These are phyloP conservation scores for Darksidea phi DNA, from an alignment of 495 filamentous ascomycete species.

Conservation along the genomic window DNA sequence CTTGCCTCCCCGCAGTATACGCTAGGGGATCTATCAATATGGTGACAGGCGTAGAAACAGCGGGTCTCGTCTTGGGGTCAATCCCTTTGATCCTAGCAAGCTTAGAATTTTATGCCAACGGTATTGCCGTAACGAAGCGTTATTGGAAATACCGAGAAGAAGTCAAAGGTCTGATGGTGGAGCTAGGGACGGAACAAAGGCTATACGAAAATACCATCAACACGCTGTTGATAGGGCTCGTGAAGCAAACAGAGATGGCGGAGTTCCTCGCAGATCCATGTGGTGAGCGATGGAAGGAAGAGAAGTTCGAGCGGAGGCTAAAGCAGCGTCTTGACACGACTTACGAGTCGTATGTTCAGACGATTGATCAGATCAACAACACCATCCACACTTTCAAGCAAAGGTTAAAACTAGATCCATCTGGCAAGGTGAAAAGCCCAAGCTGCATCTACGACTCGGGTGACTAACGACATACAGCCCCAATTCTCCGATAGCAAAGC, in stretches of 20 bases:
- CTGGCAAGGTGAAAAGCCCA: slow-evolving; percentile 6
- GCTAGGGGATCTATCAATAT: too few species aligned
- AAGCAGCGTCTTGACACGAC: slow-evolving; percentile 10
- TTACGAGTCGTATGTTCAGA: slow-evolving; percentile 18
- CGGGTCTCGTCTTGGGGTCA: slow-evolving; percentile 41
- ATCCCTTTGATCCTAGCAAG: slow-evolving; percentile 42
- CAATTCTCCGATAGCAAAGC: slow-evolving; percentile 19
- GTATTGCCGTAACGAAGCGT: slow-evolving; percentile 24
- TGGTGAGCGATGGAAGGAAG: slow-evolving; percentile 17
- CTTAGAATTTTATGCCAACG: slow-evolving; percentile 39
- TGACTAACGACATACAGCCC: slow-evolving; percentile 1
- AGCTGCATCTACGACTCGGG: not conserved
- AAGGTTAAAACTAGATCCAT: slow-evolving; percentile 19
- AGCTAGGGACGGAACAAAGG: slow-evolving; percentile 12
- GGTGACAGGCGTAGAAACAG: slow-evolving; percentile 41
- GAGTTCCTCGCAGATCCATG: slow-evolving; percentile 21
- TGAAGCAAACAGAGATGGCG: slow-evolving; percentile 24
- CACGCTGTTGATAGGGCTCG: slow-evolving; percentile 14
- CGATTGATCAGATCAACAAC: slow-evolving; percentile 5
- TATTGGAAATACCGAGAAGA: slow-evolving; percentile 17
- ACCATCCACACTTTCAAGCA: slow-evolving; percentile 1
- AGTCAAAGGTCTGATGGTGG: slow-evolving; percentile 10
- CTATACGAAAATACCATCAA: slow-evolving; percentile 14
- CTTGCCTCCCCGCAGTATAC: too few species aligned
- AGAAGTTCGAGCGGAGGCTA: slow-evolving; percentile 16